A percentile compares a stretch with the other conserved stretches of the same genome.
phyloP scores from a whole-genome alignment of 2,329 filamentous ascomycete genomes.

The Cytospora mali region DNA sequence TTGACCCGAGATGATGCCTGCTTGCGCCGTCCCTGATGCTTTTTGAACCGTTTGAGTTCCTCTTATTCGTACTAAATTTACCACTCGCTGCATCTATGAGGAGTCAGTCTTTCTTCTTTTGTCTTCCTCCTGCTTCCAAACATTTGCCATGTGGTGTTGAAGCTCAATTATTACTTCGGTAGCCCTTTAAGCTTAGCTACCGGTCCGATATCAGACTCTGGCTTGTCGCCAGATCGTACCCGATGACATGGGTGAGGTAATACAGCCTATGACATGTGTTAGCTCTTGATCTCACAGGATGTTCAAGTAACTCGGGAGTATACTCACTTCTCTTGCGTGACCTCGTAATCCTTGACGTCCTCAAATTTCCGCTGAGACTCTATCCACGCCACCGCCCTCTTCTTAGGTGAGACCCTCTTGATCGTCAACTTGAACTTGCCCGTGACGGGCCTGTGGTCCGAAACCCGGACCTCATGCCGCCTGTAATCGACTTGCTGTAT shows the following conservation, averaged over 20 bases:
- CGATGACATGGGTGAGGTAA: constrained; percentile 55
- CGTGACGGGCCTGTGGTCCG: constrained; percentile 91
- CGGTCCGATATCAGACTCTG: constrained; percentile 49
- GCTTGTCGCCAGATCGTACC: constrained; percentile 57
- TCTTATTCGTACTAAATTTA: constrained; percentile 8
- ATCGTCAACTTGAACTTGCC: constrained; percentile 80
- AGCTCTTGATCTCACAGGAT: constrained; percentile 27
- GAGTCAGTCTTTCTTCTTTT: too few relatives aligned
- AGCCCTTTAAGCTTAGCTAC: constrained; percentile 3
- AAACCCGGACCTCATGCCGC: constrained; percentile 85
- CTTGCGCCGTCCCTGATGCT: constrained; percentile 25
- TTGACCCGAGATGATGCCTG: constrained; percentile 10
- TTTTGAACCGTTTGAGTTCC: constrained; percentile 14
- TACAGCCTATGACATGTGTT: constrained; percentile 44
- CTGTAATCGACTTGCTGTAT: constrained; percentile 87
- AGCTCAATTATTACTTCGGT: constrained; percentile 21
- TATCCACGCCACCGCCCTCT: constrained; percentile 69
- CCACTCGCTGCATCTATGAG: constrained; percentile 11
- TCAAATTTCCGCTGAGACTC: constrained; percentile 76
- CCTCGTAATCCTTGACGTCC: constrained; percentile 68
- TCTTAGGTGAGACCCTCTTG: constrained; percentile 75
- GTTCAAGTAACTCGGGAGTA: neutral
- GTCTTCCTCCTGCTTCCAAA: too few relatives aligned
- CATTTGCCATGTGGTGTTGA: neutral
- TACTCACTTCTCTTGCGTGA: constrained; percentile 76